phyloP scores from a whole-genome alignment of 2,329 filamentous ascomycete genomes.

The Epichloe aotearoae region DNA sequence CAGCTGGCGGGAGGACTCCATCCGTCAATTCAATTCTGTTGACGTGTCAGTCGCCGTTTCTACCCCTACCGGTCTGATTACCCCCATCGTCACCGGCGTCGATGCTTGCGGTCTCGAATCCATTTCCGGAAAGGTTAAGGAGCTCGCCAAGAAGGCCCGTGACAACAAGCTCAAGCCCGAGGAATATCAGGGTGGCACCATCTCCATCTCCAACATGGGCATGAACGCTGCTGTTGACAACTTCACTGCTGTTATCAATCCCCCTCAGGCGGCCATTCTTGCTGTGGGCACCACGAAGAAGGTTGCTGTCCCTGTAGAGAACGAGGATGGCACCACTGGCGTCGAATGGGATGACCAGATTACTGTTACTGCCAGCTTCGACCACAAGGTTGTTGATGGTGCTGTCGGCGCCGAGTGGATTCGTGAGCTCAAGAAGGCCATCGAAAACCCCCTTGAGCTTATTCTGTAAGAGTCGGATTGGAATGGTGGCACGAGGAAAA shows the following conservation, averaged over 20 bases:
- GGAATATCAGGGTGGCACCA: conserved; percentile 97
- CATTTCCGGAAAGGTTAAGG: conserved; percentile 86
- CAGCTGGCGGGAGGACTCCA: conserved; percentile 79
- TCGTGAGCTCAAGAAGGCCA: conserved; percentile 87
- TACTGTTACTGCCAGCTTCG: conserved; percentile 85
- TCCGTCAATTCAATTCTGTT: conserved; percentile 85
- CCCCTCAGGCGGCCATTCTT: conserved; percentile 93
- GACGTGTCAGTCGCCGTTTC: conserved; percentile 94
- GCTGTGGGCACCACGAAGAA: conserved; percentile 92
- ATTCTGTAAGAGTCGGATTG: conserved; percentile 47
- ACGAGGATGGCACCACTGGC: conserved; percentile 60
- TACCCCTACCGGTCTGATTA: conserved; percentile 88
- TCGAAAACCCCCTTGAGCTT: conserved; percentile 94
- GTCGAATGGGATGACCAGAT: conserved; percentile 97
- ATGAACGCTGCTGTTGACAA: conserved; percentile 96
- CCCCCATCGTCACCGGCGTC: conserved; percentile 86
- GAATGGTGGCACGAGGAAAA: background rate
- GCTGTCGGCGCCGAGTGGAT: conserved; percentile 96
- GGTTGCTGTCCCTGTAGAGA: conserved; percentile 78
- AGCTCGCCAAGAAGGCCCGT: conserved; percentile 88
- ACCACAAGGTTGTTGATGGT: conserved; percentile 97
- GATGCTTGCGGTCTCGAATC: conserved; percentile 74
- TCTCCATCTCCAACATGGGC: conserved; percentile 99
- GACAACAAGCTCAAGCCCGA: conserved; percentile 99
- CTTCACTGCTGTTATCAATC: conserved; percentile 98